These are phyloP conservation scores for Garcia nutans DNA, from an alignment of 345 rosid species.

Conservation along the genomic window DNA sequence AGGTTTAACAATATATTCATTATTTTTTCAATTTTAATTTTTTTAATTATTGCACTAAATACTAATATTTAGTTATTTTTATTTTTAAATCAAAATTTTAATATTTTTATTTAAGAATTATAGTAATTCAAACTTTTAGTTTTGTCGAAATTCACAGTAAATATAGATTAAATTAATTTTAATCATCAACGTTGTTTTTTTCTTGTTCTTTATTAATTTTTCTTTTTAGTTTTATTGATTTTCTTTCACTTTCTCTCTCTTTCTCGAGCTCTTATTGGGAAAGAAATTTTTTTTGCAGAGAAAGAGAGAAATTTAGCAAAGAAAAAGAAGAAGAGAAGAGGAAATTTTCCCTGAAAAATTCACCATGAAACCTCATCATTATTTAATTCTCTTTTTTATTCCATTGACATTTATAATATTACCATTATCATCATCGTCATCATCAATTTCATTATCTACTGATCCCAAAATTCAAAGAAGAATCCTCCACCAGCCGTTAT, in stretches of 20 bases:
- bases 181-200: not conserved
- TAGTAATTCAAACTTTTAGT: no score
- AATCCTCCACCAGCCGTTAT: slow-evolving; percentile 86
- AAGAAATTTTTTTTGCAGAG: slow-evolving; percentile 13
- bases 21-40: no score
- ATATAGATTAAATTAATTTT: no score
- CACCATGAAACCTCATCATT: slow-evolving; percentile 55
- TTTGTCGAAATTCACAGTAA: no score
- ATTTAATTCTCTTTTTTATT: slow-evolving; percentile 29
- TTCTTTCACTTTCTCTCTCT: slow-evolving; percentile 14
- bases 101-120: no score
- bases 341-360: slow-evolving; percentile 33
- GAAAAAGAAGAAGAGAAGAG: slow-evolving; percentile 23
- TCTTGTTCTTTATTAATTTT: not conserved
- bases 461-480: slow-evolving; percentile 41
- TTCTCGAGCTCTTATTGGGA: not conserved
- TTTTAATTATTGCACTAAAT: no score
- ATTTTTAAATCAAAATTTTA: no score
- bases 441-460: not conserved
- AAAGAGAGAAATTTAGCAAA: slow-evolving; percentile 47
- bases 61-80: no score
- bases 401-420: not conserved
- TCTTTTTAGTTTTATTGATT: no score
- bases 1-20: no score
- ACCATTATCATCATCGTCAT: slow-evolving; percentile 14